Evolutionary conservation across 805 yeast species (phyloP), one percentile per base, ranked within the genome.

Genomic region (Dipodascopsis uninucleata): DNA sequence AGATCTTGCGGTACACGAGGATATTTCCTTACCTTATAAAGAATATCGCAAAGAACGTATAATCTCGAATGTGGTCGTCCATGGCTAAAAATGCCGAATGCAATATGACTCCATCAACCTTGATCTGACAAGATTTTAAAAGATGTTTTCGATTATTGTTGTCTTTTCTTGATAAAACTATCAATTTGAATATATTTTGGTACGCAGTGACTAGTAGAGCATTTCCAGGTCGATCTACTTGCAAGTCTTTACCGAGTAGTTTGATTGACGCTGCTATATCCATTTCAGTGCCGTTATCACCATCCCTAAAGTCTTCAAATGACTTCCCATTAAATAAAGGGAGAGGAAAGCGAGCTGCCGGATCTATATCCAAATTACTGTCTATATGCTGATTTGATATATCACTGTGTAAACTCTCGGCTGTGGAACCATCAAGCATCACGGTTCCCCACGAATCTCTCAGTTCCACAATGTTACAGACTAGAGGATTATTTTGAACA

Each of bases 101-200:
- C 18, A 49, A 31, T 9, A 49, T 42, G 33, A 49, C 45, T 1
- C 54, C 54, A 17, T 39, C 42, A 25, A 49, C 54, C 5, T 28
- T 32, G 14, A 49, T 20, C 32, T 48, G 50, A 33, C 12, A 24
- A 7, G 48, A 21, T 5, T 41, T 14, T 17, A 16, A 31, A 10
- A 46, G 45, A 26, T 18, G 38, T 20, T 50, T 18, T 17, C 38
- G 16, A 26, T 39, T 16, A 16, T 28, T 29, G 22, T 16, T 23
- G 17, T 23, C 12, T n/a, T 10, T 3, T 9, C 12, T 28, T 9
- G 23, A 32, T 14, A 48, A 16, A 4, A 31, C 35, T 4, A 48
- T n/a, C 8, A 48, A 10, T 28, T 48, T 45, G 33, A 45, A 31
- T 2, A 41, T 14, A n/a, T 36, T 39, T 32, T 48, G 53, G 26